Base-by-base conservation (phyloP, 176 grass and related monocot genomes). In the Otatea glauca region DNA sequence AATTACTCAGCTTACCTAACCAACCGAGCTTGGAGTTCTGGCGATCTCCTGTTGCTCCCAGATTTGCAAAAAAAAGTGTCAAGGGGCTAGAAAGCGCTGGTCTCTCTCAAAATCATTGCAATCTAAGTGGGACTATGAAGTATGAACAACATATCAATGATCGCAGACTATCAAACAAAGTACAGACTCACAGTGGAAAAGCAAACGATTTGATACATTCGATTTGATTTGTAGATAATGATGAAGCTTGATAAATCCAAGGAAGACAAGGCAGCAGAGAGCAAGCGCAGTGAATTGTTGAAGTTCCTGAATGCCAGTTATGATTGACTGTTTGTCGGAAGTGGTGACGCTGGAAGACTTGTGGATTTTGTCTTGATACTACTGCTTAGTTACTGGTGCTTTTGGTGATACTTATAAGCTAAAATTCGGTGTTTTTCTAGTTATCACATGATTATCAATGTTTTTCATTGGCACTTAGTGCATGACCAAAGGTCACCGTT, bases 241-340 rank as follows among this genome's bases (percentile, higher is more conserved):
- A 84, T 97, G 88, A 94, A 97, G 78, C 86, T 97, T 44, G 92
- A 94, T 32, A 95, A 98, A 85, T 87, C 93, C 24, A 98, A 97
- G 77, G 96, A 98, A 90, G 96, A 98, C 48, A 98, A 98, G 54
- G 84, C 62, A 16, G 96, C 96, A 15, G 93, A 98, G 82, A 95
- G 66, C 85, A 98, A 98, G 78, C 88, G 96, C 49, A 98, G 81
- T 21, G 89, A 98, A 74, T 35, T 98, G 62, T 76, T 97, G 78
- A 97, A 97, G 79, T 97, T 97, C 76, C 86, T 97, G 42, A 97
- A 97, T 90, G 92, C 95, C 59, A 94, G 95, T 71, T 97, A 92
- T 24, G 95, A 97, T 83, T 97, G 29, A 91, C 54, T 54, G 25
- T 44, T 61, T 47, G 43, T 21, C 20, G 0, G 16, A 56, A 86